Percentiles rank a stretch among this genome's conserved stretches.
These are phyloP conservation scores for Trichoderma virens DNA, from an alignment of 495 filamentous ascomycete genomes.

Conservation along the genomic window DNA sequence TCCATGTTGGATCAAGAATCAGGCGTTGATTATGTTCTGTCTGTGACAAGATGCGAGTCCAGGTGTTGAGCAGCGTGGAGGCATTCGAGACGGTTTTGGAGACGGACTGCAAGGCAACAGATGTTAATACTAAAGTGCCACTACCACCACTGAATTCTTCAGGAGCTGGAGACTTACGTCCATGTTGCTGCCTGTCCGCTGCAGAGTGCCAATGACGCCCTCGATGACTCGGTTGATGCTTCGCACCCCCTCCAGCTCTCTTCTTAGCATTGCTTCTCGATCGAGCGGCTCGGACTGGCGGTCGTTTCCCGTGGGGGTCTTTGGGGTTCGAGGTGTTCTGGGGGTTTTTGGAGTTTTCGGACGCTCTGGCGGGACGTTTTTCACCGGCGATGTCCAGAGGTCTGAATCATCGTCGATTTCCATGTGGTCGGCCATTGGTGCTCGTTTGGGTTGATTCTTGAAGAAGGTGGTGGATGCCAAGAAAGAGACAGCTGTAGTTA, in stretches of 20 bases:
- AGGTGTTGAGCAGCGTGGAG: constrained; percentile 90
- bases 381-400: constrained; percentile 9
- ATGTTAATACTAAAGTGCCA: neutral
- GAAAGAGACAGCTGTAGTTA: neutral
- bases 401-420: constrained; percentile 6
- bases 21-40: constrained; percentile 95
- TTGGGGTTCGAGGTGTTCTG: constrained; percentile 22
- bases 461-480: too few relatives aligned
- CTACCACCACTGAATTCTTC: neutral
- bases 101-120: constrained; percentile 58
- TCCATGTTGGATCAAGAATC: constrained; percentile 81
- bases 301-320: constrained; percentile 42
- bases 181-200: constrained; percentile 85
- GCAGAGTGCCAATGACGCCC: constrained; percentile 68
- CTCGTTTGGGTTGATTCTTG: neutral
- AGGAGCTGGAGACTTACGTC: constrained; percentile 44
- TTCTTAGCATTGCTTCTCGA: constrained; percentile 58
- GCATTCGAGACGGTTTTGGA: constrained; percentile 76
- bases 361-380: constrained; percentile 1
- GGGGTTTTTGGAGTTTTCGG: constrained; percentile 11
- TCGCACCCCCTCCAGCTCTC: constrained; percentile 73
- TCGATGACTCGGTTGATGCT: constrained; percentile 85
- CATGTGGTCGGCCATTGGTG: neutral
- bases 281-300: constrained; percentile 25
- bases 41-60: constrained; percentile 91